Evolutionary conservation across 164 flowering plant species (phyloP).

Genomic region (Liquidambar formosana): DNA sequence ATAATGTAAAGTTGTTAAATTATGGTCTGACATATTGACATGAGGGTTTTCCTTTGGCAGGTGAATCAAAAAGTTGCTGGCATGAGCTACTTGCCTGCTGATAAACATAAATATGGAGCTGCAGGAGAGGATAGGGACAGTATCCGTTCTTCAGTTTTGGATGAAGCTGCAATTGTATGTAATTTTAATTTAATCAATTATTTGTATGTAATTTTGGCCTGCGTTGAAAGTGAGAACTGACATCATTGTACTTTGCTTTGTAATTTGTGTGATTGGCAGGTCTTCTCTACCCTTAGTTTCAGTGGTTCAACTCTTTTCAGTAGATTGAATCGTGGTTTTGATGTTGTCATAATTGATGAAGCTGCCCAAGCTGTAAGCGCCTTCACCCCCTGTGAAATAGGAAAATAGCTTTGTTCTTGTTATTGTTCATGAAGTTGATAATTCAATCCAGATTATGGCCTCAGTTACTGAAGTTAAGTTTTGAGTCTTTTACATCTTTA

Average conservation of each 20-base stretch:
- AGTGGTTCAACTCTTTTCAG: constrained; percentile 79
- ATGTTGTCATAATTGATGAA: constrained; percentile 98
- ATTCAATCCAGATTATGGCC: neutral
- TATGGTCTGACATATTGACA: constrained; percentile 7
- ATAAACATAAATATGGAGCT: constrained; percentile 59
- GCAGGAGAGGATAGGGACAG: constrained; percentile 61
- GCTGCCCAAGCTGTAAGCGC: constrained; percentile 98
- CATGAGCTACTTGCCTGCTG: constrained; percentile 39
- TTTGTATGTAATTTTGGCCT: constrained; percentile 52
- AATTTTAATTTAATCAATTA: neutral
- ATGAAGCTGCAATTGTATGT: constrained; percentile 93
- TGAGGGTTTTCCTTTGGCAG: constrained; percentile 36
- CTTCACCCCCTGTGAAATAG: constrained; percentile 2
- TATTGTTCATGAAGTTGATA: neutral
- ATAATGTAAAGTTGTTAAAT: neutral
- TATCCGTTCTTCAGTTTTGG: constrained; percentile 74
- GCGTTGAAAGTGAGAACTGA: neutral
- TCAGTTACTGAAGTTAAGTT: neutral
- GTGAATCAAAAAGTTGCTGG: constrained; percentile 74
- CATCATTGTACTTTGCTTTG: neutral
- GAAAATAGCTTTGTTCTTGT: neutral
- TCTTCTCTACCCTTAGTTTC: constrained; percentile 96
- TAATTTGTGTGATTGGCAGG: constrained; percentile 48
- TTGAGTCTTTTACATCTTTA: neutral
- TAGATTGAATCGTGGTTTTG: constrained; percentile 74